Base-by-base conservation (phyloP, 2,329 filamentous ascomycete species). In the Xylariaceae sp. region DNA sequence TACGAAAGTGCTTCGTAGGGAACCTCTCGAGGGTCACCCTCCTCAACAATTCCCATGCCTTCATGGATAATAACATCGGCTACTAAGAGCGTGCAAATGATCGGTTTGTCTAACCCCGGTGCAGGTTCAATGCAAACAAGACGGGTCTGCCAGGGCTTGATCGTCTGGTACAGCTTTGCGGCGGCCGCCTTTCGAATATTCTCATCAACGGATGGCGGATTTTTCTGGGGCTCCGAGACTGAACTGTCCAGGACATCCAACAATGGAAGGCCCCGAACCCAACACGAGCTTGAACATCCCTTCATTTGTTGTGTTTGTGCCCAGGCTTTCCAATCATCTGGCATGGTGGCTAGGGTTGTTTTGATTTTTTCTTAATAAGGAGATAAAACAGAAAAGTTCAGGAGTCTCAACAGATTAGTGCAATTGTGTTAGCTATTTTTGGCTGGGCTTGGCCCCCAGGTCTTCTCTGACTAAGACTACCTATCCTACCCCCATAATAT, bases 341-440 rank as follows among this genome's bases (percentile, higher is more conserved):
- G 16, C 9, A 26, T 57, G 21, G 50, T 57, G 50, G 53, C 53
- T 44, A 43, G n/a, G 48, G 21, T 32, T 21, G 18, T 44, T 14
- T 23, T n/a, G n/a, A 44, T 12, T 18, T 20, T 20, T 68, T 4
- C 48, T 70, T 1, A 64, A 67, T 37, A 50, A 62, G 9, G 23
- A 26, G 23, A 26, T 26, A 26, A 9, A 26, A 26, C 23, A 26
- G 4, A 9, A 9, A 9, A 26, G 9, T 9, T 26, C 23, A 26
- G 23, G 9, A 26, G 23, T 26, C 23, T 26, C 4, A 63, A 26
- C 9, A 26, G 9, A 26, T 26, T 26, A 26, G 23, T 9, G 23
- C 23, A 26, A 26, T 26, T 26, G 4, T 26, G 4, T 26, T 4
- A 9, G 23, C 23, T 26, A 26, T 26, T 26, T 26, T 26, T 26